Conservation (phyloP, 1,284 basidiomycete genomes). For the Mycosarcoma maydis region DNA sequence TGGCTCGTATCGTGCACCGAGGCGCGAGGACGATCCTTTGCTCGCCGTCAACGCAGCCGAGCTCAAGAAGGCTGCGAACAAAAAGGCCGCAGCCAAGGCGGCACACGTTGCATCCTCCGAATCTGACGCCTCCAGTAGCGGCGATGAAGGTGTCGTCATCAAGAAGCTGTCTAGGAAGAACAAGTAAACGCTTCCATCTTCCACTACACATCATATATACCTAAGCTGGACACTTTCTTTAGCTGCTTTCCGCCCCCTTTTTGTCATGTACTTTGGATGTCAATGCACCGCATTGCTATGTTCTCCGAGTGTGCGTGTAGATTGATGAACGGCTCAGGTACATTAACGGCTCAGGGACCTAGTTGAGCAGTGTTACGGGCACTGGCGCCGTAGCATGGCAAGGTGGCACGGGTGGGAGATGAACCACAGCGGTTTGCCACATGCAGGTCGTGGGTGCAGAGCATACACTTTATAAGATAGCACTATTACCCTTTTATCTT, state of each 20-base stretch:
- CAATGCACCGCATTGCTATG: no score
- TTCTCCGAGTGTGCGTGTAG: no score
- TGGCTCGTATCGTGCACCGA: slow-evolving; percentile 87
- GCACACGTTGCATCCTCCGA: background rate
- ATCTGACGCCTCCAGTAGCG: slow-evolving; percentile 28
- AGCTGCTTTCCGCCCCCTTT: background rate
- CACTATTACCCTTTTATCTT: no score
- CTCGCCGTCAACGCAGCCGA: slow-evolving; percentile 68
- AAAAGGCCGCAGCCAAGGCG: slow-evolving; percentile 3
- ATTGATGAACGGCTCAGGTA: no score
- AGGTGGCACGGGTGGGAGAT: no score
- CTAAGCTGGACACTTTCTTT: background rate
- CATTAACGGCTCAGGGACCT: no score
- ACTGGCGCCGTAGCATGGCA: no score
- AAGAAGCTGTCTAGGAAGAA: slow-evolving; percentile 37
- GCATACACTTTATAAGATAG: no score
- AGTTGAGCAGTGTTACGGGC: no score
- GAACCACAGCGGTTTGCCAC: no score
- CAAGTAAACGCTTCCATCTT: slow-evolving; percentile 26
- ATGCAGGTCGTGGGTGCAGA: no score
- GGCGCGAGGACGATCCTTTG: slow-evolving; percentile 83
- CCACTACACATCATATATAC: background rate
- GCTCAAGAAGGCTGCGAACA: slow-evolving; percentile 30
- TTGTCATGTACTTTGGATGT: background rate
- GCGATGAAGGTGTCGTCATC: slow-evolving; percentile 43